phyloP scores from a whole-genome alignment of 345 rosid genomes.

The Eucalyptus lansdowneana region DNA sequence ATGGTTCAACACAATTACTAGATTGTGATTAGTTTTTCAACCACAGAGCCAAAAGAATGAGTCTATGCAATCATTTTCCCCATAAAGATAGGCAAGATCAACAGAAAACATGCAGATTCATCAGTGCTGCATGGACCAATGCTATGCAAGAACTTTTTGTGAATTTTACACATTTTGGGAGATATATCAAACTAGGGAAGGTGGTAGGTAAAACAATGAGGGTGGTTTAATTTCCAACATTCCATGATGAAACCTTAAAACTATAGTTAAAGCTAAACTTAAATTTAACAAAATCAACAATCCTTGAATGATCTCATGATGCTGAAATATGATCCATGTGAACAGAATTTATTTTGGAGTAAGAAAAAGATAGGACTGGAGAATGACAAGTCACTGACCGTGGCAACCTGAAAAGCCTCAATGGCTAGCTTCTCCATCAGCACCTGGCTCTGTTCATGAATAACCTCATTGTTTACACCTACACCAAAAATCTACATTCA shows the following conservation, averaged over 20 bases:
- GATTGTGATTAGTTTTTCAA: neutral
- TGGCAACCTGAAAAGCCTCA: conserved; percentile 68
- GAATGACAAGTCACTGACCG: conserved; percentile 28
- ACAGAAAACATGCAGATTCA: neutral
- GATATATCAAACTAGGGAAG: neutral
- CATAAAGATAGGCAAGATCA: neutral
- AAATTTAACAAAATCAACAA: neutral
- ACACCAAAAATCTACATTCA: neutral
- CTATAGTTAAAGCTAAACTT: neutral
- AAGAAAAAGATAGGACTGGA: neutral
- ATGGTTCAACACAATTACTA: neutral
- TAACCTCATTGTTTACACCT: conserved; percentile 48
- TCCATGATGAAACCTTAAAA: neutral
- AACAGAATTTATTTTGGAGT: neutral
- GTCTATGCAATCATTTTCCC: neutral
- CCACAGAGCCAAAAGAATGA: neutral
- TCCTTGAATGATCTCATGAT: neutral
- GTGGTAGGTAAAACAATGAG: neutral
- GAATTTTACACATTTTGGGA: neutral
- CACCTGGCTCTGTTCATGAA: conserved; percentile 46
- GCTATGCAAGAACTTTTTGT: neutral
- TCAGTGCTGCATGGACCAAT: neutral
- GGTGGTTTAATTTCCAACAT: neutral
- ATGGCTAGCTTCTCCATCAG: conserved; percentile 73
- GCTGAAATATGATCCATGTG: neutral